Evolutionary conservation across 2,329 filamentous ascomycete species (phyloP).

Genomic region (Cytospora chrysosperma): DNA sequence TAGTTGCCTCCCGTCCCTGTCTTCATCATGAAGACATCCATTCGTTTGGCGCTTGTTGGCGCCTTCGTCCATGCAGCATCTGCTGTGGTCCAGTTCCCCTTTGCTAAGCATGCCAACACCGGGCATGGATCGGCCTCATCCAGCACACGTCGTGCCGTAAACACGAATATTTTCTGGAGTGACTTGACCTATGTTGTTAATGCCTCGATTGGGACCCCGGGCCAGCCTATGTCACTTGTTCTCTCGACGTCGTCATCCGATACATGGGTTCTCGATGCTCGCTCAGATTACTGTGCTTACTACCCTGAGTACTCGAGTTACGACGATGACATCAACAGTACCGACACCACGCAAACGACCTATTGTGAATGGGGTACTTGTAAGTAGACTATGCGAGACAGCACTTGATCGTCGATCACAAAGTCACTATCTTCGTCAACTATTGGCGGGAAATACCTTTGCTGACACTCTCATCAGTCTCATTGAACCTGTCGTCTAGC

Average conservation of each 20-base stretch:
- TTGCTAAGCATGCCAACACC: slow-evolving; percentile 4
- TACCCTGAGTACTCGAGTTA: slow-evolving; percentile 4
- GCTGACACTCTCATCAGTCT: slow-evolving; percentile 15
- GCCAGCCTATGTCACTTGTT: slow-evolving; percentile 31
- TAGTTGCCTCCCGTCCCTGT: background rate
- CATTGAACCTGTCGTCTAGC: slow-evolving; percentile 27
- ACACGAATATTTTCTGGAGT: slow-evolving; percentile 17
- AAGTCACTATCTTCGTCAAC: background rate
- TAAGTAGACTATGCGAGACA: background rate
- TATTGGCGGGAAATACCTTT: slow-evolving; percentile 4
- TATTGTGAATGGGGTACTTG: slow-evolving; percentile 31
- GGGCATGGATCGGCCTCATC: background rate
- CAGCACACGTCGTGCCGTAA: slow-evolving; percentile 1
- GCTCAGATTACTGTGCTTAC: slow-evolving; percentile 18
- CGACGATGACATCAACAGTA: background rate
- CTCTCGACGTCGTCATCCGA: slow-evolving; percentile 29
- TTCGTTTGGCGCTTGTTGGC: slow-evolving; percentile 9
- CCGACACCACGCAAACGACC: background rate
- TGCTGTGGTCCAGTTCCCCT: slow-evolving; percentile 19
- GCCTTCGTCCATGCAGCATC: slow-evolving; percentile 2
- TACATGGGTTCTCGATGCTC: slow-evolving; percentile 33
- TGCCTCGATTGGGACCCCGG: slow-evolving; percentile 31
- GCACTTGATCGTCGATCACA: background rate
- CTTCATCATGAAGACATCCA: slow-evolving; percentile 20
- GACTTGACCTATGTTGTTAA: slow-evolving; percentile 30